Evolutionary conservation across 352 stramenopile species (phyloP), one percentile per base, ranked within the genome.

Genomic region (Pythium scleroteichum): DNA sequence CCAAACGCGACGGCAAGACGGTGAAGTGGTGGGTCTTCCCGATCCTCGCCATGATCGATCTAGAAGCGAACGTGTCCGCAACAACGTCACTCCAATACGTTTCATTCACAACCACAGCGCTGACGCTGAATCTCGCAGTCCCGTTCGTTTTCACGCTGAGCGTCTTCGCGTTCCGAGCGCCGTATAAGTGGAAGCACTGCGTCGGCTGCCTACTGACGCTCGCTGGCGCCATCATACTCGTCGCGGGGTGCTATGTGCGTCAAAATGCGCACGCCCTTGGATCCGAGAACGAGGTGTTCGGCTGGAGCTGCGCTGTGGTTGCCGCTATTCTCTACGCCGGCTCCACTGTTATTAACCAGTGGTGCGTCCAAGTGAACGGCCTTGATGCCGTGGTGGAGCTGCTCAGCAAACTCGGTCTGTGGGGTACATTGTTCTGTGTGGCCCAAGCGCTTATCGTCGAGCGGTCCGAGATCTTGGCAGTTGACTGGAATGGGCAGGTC

Each of bases 81-180:
- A 61, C 71, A 6, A 65, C 62, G 4, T 59, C 69, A 7, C 63
- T 82, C 42, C 65, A 62, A 38, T 80, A 71, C 55, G 47, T 54
- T 0, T 66, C 76, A 27, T 85, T 78, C 54, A 53, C 53, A 20
- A 68, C 69, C 0, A 64, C 69, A 2, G 76, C 63, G 0, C 53
- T 82, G 2, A 66, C 77, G 41, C 63, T 85, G 20, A 80, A 82
- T 59, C 55, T 82, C 24, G 64, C 76, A 8, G 74, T 80, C 19
- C 76, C 76, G 14, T 82, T 85, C 41, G 63, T 80, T 1, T 76
- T 68, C 47, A 35, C 75, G 10, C 52, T 82, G 2, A 68, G 61
- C 48, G 64, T 66, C 20, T 71, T 53, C 26, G 41, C 71, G 23
- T 66, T 75, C 26, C 53, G 59, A n/a, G 48, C 46, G 47, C 27